phyloP scores from a whole-genome alignment of 805 yeast genomes.

The Schwanniomyces polymorphus region DNA sequence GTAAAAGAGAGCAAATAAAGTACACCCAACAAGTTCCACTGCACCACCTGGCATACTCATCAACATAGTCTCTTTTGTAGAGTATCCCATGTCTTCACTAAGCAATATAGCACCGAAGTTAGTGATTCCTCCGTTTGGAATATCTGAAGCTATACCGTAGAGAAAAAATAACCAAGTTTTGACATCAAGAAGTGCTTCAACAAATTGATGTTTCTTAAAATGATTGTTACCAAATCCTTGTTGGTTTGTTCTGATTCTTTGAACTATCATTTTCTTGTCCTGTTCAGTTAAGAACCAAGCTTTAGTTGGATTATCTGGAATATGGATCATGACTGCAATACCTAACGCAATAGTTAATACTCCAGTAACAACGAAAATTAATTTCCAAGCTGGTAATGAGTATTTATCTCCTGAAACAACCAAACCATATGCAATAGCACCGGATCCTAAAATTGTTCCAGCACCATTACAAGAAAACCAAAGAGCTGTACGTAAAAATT shows the following conservation, averaged over 20 bases:
- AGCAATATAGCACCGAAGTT: constrained; percentile 31
- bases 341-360: constrained; percentile 55
- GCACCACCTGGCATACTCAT: constrained; percentile 51
- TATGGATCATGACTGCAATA: constrained; percentile 42
- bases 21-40: constrained; percentile 42
- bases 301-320: constrained; percentile 35
- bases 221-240: constrained; percentile 44
- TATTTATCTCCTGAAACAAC: constrained; percentile 36
- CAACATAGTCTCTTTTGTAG: constrained; percentile 35
- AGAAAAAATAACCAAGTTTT: constrained; percentile 31
- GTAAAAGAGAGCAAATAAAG: constrained; percentile 21
- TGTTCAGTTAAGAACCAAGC: constrained; percentile 40
- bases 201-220: constrained; percentile 36
- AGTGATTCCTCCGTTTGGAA: constrained; percentile 39
- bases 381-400: constrained; percentile 56
- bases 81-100: constrained; percentile 22
- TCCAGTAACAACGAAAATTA: constrained; percentile 61
- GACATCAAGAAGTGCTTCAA: constrained; percentile 34
- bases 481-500: constrained; percentile 31
- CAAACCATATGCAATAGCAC: constrained; percentile 56
- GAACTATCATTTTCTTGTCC: constrained; percentile 35
- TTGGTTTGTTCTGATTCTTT: constrained; percentile 29
- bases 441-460: constrained; percentile 40
- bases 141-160: constrained; percentile 19
- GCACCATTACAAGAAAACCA: constrained; percentile 39